These are phyloP conservation scores for Cucurbita moschata DNA, from an alignment of 306 rosid genomes.

Conservation along the genomic window DNA sequence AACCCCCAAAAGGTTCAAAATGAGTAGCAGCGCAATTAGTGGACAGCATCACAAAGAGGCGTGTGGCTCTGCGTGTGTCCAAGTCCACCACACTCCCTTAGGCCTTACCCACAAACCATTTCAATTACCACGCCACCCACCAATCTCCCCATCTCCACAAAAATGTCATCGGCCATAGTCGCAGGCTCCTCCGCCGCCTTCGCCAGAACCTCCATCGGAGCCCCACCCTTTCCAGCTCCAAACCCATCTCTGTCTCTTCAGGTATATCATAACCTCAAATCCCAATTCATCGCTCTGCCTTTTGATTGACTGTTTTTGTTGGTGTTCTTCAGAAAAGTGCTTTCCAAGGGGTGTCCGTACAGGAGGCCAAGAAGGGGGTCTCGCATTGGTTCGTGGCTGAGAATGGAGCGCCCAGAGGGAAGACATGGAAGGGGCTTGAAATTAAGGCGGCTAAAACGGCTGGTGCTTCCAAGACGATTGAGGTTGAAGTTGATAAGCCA, in stretches of 20 bases:
- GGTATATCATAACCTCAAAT: constrained; percentile 17
- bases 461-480: constrained; percentile 74
- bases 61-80: neutral
- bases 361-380: constrained; percentile 47
- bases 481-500: constrained; percentile 92
- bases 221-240: constrained; percentile 20
- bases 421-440: constrained; percentile 21
- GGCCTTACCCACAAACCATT: neutral
- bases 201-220: constrained; percentile 14
- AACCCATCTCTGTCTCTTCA: constrained; percentile 22
- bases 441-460: constrained; percentile 54
- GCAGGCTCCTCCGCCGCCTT: constrained; percentile 4
- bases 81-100: neutral
- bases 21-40: neutral
- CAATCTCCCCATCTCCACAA: neutral
- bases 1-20: neutral
- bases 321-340: constrained; percentile 36
- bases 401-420: constrained; percentile 11
- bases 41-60: neutral
- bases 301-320: neutral
- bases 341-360: constrained; percentile 61
- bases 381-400: constrained; percentile 24
- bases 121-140: neutral
- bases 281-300: neutral
- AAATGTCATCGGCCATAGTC: constrained; percentile 5